Conservation (phyloP, 108 stramenopile genomes). For the Skeletonema tropicum region DNA sequence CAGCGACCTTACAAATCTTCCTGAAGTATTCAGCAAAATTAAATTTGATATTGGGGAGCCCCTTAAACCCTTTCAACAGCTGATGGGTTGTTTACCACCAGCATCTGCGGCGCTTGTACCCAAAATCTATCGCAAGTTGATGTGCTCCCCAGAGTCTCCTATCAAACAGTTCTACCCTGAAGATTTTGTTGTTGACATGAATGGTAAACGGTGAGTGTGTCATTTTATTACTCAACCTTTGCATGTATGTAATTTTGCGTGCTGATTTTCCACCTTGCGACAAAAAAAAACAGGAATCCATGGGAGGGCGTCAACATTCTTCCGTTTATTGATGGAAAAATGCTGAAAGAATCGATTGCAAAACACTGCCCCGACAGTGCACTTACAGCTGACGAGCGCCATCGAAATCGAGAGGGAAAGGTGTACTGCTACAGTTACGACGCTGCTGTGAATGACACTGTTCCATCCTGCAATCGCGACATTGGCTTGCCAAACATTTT, state of each 20-base stretch:
- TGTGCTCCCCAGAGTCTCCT: constrained; percentile 86
- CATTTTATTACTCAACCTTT: not conserved
- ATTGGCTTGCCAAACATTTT: constrained; percentile 86
- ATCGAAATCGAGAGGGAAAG: constrained; percentile 78
- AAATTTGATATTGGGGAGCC: constrained; percentile 90
- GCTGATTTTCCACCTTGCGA: not conserved
- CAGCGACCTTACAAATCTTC: constrained; percentile 91
- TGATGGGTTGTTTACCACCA: constrained; percentile 96
- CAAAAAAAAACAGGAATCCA: constrained; percentile 68
- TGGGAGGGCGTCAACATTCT: constrained; percentile 99
- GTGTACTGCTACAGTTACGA: constrained; percentile 85
- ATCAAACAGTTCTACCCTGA: constrained; percentile 93
- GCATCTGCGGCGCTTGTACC: constrained; percentile 90
- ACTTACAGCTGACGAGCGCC: constrained; percentile 79
- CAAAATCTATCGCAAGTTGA: constrained; percentile 81
- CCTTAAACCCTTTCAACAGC: constrained; percentile 93
- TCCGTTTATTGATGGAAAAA: constrained; percentile 95
- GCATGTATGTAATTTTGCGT: not conserved
- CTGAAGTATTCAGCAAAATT: constrained; percentile 74
- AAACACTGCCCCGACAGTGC: constrained; percentile 75
- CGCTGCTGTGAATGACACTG: constrained; percentile 70
- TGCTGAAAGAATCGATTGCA: constrained; percentile 78
- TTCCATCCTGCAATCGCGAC: constrained; percentile 76
- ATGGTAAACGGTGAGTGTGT: constrained; percentile 87
- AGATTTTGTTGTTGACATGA: constrained; percentile 96